Percentiles rank a stretch among this genome's conserved stretches.
These are phyloP conservation scores for Fusarium scirpi DNA, from an alignment of 2,329 filamentous ascomycete genomes.

Conservation along the genomic window DNA sequence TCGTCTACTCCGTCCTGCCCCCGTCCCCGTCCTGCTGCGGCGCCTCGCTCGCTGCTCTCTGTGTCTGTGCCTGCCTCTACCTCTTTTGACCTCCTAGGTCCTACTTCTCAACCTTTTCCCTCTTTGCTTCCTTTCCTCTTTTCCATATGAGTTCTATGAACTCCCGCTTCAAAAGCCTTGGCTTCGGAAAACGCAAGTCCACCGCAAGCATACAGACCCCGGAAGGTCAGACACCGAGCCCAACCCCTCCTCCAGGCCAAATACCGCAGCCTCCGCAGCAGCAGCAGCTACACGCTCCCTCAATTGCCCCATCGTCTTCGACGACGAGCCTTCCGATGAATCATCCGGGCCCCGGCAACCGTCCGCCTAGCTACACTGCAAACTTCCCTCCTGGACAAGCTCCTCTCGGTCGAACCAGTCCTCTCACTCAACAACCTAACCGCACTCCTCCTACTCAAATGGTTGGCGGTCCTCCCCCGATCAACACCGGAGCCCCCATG, in stretches of 20 bases:
- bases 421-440: slow-evolving; percentile 60
- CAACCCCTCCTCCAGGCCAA: slow-evolving; percentile 59
- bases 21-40: slow-evolving; percentile 35
- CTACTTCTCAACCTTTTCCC: slow-evolving; percentile 44
- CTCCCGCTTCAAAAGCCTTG: slow-evolving; percentile 81
- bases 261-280: slow-evolving; percentile 62
- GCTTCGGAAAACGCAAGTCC: slow-evolving; percentile 84
- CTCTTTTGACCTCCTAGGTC: slow-evolving; percentile 43
- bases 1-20: slow-evolving; percentile 31
- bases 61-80: slow-evolving; percentile 34
- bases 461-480: slow-evolving; percentile 73
- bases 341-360: slow-evolving; percentile 68
- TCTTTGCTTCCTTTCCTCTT: slow-evolving; percentile 46
- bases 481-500: slow-evolving; percentile 72
- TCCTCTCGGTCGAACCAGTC: slow-evolving; percentile 66
- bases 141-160: slow-evolving; percentile 81
- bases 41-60: slow-evolving; percentile 39
- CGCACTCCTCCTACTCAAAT: slow-evolving; percentile 71
- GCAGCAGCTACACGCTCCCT: slow-evolving; percentile 55
- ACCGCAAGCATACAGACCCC: slow-evolving; percentile 68
- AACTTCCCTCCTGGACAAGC: slow-evolving; percentile 64
- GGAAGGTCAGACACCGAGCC: slow-evolving; percentile 54
- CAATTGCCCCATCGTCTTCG: slow-evolving; percentile 58
- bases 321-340: slow-evolving; percentile 69
- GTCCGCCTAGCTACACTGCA: slow-evolving; percentile 73